Base-by-base conservation (phyloP, 352 stramenopile genomes). In the Thraustochytrium striatum region DNA sequence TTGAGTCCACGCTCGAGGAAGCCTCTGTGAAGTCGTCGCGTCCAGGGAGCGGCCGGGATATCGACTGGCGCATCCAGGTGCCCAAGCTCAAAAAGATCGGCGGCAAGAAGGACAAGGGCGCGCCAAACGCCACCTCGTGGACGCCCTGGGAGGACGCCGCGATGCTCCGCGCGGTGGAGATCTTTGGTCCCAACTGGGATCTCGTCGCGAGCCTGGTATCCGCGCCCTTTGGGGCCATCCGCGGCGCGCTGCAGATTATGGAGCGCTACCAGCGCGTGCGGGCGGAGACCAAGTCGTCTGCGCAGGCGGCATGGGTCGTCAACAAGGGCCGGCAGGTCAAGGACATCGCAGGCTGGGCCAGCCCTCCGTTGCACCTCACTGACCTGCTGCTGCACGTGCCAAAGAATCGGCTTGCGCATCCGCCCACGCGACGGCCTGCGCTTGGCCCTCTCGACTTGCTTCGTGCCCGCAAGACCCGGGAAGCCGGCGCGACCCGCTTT, bases 231-330 rank as follows among this genome's bases (percentile, higher is more conserved):
- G 25, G 8, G 35, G 9, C 28, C 5, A 8, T 32, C 7, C 44
- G 52, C 25, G 19, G 41, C 5, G 9, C 68, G 32, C 52, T 43
- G 21, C 65, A 75, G 30, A 25, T 72, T 30, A 75, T 61, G 11
- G 65, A 75, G 9, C 44, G 50, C 13, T 75, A 75, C 65, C 65
- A 75, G 33, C 5, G 21, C 5, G 65, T 75, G n/a, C 65, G 65
- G 11, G 25, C 65, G n/a, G 52, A 61, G 25, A 47, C 28, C 50
- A 75, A 75, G 52, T 55, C 65, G 47, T 39, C 65, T 8, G 35
- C 44, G 3, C 19, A 3, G 19, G 32, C 25, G 35, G 41, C 65
- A 16, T 75, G 65, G 65, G 47, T 75, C 5, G 32, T 30, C 3
- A 61, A 72, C 16, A 30, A 75, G 61, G 65, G 52, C 21, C 44